Evolutionary conservation across 805 yeast species (phyloP), one percentile per base, ranked within the genome.

Genomic region (Brettanomyces nanus): DNA sequence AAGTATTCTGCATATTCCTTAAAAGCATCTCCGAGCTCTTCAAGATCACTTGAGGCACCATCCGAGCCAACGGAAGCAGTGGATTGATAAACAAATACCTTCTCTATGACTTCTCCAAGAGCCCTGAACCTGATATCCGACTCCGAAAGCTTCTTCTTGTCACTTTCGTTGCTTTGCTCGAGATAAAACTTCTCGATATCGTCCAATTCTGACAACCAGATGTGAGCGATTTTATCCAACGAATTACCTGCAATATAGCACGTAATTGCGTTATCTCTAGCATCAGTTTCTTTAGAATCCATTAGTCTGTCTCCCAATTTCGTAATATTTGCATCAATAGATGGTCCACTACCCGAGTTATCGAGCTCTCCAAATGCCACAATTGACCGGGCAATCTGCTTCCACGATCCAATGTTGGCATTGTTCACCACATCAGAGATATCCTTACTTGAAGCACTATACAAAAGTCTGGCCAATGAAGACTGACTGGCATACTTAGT

Each of bases 41-140:
- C 73, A 31, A 73, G 60, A 11, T 71, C 64, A 15, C 71, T 65
- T 9, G 71, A 66, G 2, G 64, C 49, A 6, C 10, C 19, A 15
- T 3, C 4, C 10, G 33, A 17, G 28, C 65, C 51, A 13, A 55
- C 55, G 3, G 67, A 62, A 26, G 71, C 54, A 30, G 71, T 65
- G 21, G 80, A 66, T 50, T 82, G 71, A 58, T 78, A 87, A 19
- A 84, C 80, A 27, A 86, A 74, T 44, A 89, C 73, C 60, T 89
- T 89, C 57, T 85, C 95, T 37, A 85, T 82, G 54, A 87, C 81
- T 51, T 76, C 80, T 37, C 81, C 80, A 56, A 90, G 66, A 6
- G 95, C 82, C 48, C 75, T 82, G 48, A 82, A 77, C 52, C 86
- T 86, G 18, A 95, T 95, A 46, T 82, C 92, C 39, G 82, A 80